Evolutionary conservation across 805 yeast species (phyloP), one percentile per base, ranked within the genome.

Genomic region (Wickerhamomyces mucosus): DNA sequence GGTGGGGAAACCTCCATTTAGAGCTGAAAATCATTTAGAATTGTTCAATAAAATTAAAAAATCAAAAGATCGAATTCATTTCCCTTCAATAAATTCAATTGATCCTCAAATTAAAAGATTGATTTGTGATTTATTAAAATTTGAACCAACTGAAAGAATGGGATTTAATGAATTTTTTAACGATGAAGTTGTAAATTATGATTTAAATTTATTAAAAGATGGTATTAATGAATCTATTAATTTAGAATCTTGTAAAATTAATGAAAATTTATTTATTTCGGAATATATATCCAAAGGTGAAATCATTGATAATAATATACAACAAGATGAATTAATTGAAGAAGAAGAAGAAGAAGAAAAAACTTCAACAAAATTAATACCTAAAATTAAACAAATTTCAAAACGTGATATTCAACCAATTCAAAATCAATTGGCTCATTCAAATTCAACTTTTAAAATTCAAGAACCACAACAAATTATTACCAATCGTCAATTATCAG

Each of bases 1-100:
- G 10, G 86, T 83, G 19, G 97, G 97, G n/a, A 80, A 72, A 55
- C 96, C 98, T 2, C 98, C 98, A 0, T 92, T 88, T 55, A 75
- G 81, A 42, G 97, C 98, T 4, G 75, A 81, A 4, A 92, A 92
- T 51, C 97, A 89, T 53, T 76, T 92, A 39, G 96, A 89, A 51
- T 67, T 92, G 34, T 69, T 83, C 48, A 78, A 82, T 55, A 83
- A 78, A 49, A 92, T 92, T 43, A 94, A 88, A 51, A 75, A 72
- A 46, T 70, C 84, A 1, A 78, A 80, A 40, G 95, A 88, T 56
- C 65, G 63, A 31, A 85, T 92, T 26, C 61, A 68, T 18, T 88
- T 89, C 51, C 95, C 96, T 4, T 61, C 71, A 26, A 72, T 80
- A 4, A 70, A 42, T 8, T 32, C 45, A 6, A 45, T 78, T 7